Evolutionary conservation across 768 basidiomycete genomes (phyloP).

Genomic region (Paxillus ammoniavirescens): DNA sequence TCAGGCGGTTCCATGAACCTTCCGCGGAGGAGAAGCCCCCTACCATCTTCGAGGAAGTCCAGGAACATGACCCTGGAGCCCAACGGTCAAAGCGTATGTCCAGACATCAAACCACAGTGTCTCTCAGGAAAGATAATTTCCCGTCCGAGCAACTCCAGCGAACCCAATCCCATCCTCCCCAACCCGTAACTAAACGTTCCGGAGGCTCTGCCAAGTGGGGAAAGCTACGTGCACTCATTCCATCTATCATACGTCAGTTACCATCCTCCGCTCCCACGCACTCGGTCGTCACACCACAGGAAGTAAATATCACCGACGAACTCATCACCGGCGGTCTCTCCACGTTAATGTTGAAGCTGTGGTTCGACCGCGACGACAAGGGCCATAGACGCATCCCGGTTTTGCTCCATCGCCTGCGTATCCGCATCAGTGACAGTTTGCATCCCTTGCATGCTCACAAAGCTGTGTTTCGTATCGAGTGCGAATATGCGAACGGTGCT

Average conservation of each 20-base stretch:
- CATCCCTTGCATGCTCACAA: slow-evolving; percentile 76
- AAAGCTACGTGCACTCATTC: slow-evolving; percentile 63
- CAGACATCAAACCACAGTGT: slow-evolving; percentile 4
- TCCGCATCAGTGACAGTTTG: slow-evolving; percentile 83
- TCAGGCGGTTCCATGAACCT: slow-evolving; percentile 54
- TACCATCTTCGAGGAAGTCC: slow-evolving; percentile 29
- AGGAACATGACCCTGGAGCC: slow-evolving; percentile 18
- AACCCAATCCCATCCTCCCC: slow-evolving; percentile 30
- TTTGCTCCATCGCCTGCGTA: slow-evolving; percentile 75
- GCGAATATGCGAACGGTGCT: slow-evolving; percentile 93
- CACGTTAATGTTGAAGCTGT: slow-evolving; percentile 72
- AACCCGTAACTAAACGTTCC: slow-evolving; percentile 17
- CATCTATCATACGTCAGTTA: slow-evolving; percentile 45
- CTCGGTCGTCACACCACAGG: slow-evolving; percentile 48
- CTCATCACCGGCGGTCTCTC: slow-evolving; percentile 79
- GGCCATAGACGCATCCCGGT: slow-evolving; percentile 77
- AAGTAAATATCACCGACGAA: slow-evolving; percentile 80
- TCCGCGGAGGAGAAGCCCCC: slow-evolving; percentile 45
- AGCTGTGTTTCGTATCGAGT: slow-evolving; percentile 88
- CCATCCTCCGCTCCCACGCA: slow-evolving; percentile 36
- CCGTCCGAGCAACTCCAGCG: slow-evolving; percentile 15
- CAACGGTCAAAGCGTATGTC: slow-evolving; percentile 25
- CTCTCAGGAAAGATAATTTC: slow-evolving; percentile 1
- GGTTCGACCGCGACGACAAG: slow-evolving; percentile 87
- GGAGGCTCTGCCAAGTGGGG: slow-evolving; percentile 51